Conservation (phyloP, 2,329 filamentous ascomycete genomes). For the Talaromyces sp. region DNA sequence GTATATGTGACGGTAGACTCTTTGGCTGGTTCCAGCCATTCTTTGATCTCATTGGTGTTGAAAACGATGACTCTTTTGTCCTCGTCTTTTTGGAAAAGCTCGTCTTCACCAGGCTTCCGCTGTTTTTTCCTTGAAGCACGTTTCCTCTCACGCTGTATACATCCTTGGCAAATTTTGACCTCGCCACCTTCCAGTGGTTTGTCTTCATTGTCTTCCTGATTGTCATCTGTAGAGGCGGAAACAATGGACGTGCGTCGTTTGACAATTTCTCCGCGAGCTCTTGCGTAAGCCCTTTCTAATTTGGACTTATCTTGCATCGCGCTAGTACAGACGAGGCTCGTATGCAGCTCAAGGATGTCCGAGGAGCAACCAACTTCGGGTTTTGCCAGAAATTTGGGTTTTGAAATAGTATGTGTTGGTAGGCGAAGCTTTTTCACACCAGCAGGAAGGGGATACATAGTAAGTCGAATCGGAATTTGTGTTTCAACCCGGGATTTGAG, state of each 20-base stretch:
- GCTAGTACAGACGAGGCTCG: conserved; percentile 84
- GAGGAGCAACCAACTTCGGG: conserved; percentile 61
- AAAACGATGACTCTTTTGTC: conserved; percentile 81
- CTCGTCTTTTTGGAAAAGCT: conserved; percentile 78
- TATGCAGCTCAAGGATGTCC: conserved; percentile 75
- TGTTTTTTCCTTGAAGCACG: conserved; percentile 87
- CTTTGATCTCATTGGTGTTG: conserved; percentile 82
- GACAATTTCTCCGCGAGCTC: conserved; percentile 46
- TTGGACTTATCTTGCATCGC: conserved; percentile 74
- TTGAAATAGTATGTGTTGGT: conserved; percentile 86
- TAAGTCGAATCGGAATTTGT: conserved; percentile 85
- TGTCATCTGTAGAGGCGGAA: conserved; percentile 49
- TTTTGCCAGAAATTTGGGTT: conserved; percentile 84
- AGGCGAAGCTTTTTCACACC: conserved; percentile 79
- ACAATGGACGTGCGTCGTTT: conserved; percentile 37
- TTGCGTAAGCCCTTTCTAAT: conserved; percentile 63
- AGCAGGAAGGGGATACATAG: conserved; percentile 68
- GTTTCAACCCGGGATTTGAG: conserved; percentile 92
- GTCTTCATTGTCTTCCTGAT: conserved; percentile 59
- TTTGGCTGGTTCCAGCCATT: conserved; percentile 66
- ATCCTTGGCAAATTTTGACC: conserved; percentile 86
- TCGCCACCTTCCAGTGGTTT: conserved; percentile 87
- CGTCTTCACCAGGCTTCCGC: conserved; percentile 89
- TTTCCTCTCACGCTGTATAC: conserved; percentile 87
- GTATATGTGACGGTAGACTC: conserved; percentile 43